A percentile compares a stretch with the other conserved stretches of the same genome.
Evolutionary conservation across 345 rosid species (phyloP).

Genomic region (Conringia planisiliqua): DNA sequence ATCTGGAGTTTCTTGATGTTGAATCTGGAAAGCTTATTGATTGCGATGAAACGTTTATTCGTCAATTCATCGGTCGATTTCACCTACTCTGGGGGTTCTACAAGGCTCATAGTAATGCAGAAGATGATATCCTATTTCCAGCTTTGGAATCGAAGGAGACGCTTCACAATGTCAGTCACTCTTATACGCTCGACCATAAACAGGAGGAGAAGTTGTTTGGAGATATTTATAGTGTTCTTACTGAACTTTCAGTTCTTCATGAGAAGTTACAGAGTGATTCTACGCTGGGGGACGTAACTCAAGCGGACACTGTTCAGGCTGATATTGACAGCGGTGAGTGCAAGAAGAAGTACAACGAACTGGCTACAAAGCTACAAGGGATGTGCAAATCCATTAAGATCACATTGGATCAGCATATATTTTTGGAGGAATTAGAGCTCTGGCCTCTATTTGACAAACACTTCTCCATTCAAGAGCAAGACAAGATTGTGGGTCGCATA

Average conservation of each 20-base stretch:
- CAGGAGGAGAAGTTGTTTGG: slow-evolving; percentile 88
- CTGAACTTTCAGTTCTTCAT: slow-evolving; percentile 62
- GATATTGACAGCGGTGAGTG: slow-evolving; percentile 27
- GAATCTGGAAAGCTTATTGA: slow-evolving; percentile 78
- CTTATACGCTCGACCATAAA: slow-evolving; percentile 84
- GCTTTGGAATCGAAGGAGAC: slow-evolving; percentile 92
- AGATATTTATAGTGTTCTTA: slow-evolving; percentile 68
- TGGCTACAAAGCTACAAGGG: slow-evolving; percentile 84
- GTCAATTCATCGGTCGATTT: slow-evolving; percentile 79
- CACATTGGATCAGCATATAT: slow-evolving; percentile 79
- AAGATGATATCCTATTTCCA: slow-evolving; percentile 93
- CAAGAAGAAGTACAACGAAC: slow-evolving; percentile 56
- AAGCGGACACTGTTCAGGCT: slow-evolving; percentile 25
- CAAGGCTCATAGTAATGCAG: slow-evolving; percentile 94
- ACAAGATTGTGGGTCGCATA: slow-evolving; percentile 83
- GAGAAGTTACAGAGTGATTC: slow-evolving; percentile 41
- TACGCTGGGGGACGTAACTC: slow-evolving; percentile 33
- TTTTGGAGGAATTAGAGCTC: slow-evolving; percentile 79
- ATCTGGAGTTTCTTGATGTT: slow-evolving; percentile 82
- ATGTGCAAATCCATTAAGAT: slow-evolving; percentile 92
- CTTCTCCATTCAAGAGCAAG: slow-evolving; percentile 82
- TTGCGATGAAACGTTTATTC: slow-evolving; percentile 66
- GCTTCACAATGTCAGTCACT: slow-evolving; percentile 93
- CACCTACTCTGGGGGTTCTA: slow-evolving; percentile 86
- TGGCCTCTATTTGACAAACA: slow-evolving; percentile 84